Evolutionary conservation across 192 early-diverging fungal species (phyloP), one percentile per base, ranked within the genome.

Genomic region (Bifiguratus adelaidae): DNA sequence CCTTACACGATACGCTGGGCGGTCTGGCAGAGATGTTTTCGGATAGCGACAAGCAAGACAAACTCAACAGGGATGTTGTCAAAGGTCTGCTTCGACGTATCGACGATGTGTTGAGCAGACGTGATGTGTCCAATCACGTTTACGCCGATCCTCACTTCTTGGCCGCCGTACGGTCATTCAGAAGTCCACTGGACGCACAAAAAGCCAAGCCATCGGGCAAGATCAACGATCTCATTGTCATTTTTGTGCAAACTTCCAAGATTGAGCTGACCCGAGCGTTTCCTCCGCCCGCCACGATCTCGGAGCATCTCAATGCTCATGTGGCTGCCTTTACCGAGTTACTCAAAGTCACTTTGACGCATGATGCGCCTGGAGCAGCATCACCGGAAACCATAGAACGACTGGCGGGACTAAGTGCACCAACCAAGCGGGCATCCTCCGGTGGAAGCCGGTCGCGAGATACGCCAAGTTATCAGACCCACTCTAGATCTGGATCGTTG

Each of bases 71-170:
- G 26, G 70, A 70, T 30, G 47, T 75, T 4, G 54, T 70, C 3
- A 60, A 63, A 30, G 68, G 48, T 0, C 36, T 78, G 7, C 21
- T 59, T 20, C 21, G 34, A 40, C 52, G 63, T 30, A 46, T 78
- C 12, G 65, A 70, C 27, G 55, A 68, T 28, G 70, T 78, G 38
- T 49, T 54, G n/a, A 54, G 60, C 9, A 67, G 68, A 7, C 58
- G 48, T 26, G 72, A 73, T 43, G 47, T 23, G 11, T 36, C 43
- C 13, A 68, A 61, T 25, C 63, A 60, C 26, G 47, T 40, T 38
- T 78, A 69, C 55, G 47, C 53, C 18, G 73, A 78, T 48, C 59
- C 50, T 13, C 50, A 67, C 7, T 64, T 78, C 16, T 45, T 57
- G 7, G 49, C 50, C 18, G 55, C 62, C 0, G 47, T 73, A 3